phyloP scores from a whole-genome alignment of 78 protist species.

The Pelomyxa schiedti region DNA sequence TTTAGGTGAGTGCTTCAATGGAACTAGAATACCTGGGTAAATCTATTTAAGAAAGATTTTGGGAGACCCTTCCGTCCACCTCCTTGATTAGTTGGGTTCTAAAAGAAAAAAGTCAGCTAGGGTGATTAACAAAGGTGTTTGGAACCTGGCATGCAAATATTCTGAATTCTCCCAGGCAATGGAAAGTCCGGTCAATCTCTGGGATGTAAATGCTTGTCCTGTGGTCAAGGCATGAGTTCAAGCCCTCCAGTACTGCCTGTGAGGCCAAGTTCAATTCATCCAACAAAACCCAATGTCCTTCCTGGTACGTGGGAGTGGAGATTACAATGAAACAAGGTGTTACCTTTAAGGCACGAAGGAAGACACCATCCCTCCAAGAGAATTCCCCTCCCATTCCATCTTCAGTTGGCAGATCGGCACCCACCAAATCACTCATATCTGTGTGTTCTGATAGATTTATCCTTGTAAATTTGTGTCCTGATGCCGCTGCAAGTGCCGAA shows the following conservation, averaged over 20 bases:
- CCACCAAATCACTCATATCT: slow-evolving; percentile 96
- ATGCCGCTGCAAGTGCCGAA: slow-evolving; percentile 68
- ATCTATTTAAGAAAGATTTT: slow-evolving; percentile 94
- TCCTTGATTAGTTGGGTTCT: slow-evolving; percentile 95
- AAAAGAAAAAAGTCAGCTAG: slow-evolving; percentile 1
- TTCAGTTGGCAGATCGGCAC: slow-evolving; percentile 90
- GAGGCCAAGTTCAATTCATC: slow-evolving; percentile 99
- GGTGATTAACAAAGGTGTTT: background rate
- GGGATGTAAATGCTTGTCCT: slow-evolving; percentile 87
- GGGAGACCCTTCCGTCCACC: slow-evolving; percentile 99
- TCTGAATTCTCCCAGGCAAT: slow-evolving; percentile 62
- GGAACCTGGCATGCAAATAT: slow-evolving; percentile 85
- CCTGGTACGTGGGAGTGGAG: slow-evolving; percentile 14
- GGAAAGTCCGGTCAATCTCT: slow-evolving; percentile 74
- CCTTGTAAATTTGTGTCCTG: slow-evolving; percentile 76
- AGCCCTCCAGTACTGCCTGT: slow-evolving; percentile 99
- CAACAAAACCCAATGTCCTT: slow-evolving; percentile 94
- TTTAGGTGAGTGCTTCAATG: background rate
- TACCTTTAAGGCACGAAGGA: slow-evolving; percentile 28
- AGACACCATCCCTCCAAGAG: slow-evolving; percentile 90
- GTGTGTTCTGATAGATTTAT: slow-evolving; percentile 99
- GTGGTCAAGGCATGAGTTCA: slow-evolving; percentile 97
- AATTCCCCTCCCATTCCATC: slow-evolving; percentile 82
- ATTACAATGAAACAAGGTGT: background rate
- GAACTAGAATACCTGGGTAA: slow-evolving; percentile 75